phyloP scores from a whole-genome alignment of 192 early-diverging fungal species.

The Coemansia sp. region DNA sequence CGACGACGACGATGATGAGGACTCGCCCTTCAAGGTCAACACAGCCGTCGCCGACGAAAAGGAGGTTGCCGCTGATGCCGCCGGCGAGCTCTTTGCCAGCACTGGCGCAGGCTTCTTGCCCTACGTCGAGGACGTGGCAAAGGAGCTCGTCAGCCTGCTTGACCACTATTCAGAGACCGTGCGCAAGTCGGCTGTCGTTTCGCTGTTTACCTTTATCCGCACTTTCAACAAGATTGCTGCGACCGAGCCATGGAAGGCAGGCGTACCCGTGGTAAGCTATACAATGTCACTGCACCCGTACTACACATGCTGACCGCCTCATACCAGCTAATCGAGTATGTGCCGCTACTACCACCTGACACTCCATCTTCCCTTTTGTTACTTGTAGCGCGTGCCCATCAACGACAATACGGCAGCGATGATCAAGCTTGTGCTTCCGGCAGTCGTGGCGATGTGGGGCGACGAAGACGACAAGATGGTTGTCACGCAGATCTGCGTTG shows the following conservation, averaged over 20 bases:
- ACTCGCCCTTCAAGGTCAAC: constrained; percentile 65
- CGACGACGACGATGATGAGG: constrained; percentile 64
- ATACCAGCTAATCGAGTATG: not conserved
- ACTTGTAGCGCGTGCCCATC: constrained; percentile 62
- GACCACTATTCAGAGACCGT: constrained; percentile 82
- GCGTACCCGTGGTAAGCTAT: constrained; percentile 62
- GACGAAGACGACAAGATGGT: constrained; percentile 86
- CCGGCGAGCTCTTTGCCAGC: constrained; percentile 84
- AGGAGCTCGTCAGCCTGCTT: constrained; percentile 68
- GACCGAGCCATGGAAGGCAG: constrained; percentile 73
- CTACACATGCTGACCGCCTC: not conserved
- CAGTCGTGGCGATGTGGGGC: constrained; percentile 70
- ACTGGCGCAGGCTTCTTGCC: constrained; percentile 78
- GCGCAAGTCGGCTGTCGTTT: constrained; percentile 72
- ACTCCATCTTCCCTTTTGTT: constrained; percentile 8
- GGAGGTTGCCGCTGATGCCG: constrained; percentile 86
- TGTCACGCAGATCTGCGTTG: constrained; percentile 77
- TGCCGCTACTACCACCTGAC: not conserved
- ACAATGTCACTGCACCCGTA: not conserved
- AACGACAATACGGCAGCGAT: constrained; percentile 76
- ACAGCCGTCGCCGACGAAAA: constrained; percentile 91
- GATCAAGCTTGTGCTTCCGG: constrained; percentile 69
- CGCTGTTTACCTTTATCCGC: constrained; percentile 75
- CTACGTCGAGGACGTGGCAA: constrained; percentile 74
- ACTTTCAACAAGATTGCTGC: constrained; percentile 77